Conservation (phyloP, 148 eudicot species). For the Rhododendron kiyosumense region DNA sequence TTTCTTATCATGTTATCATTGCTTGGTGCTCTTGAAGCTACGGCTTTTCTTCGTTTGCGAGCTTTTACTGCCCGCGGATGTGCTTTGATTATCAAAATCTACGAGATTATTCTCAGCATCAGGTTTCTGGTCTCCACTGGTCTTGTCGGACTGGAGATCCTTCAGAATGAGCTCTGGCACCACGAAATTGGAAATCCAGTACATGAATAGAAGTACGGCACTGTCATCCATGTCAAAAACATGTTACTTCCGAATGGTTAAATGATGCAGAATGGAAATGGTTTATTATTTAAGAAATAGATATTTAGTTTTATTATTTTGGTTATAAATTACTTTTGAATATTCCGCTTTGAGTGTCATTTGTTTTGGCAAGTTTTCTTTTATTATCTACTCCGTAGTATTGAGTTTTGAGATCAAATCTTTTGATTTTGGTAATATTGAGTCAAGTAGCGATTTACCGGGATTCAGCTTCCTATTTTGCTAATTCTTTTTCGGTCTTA, state of each 20-base stretch:
- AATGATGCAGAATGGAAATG: no score
- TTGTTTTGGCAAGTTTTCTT: no score
- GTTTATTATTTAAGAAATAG: no score
- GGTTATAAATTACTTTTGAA: no score
- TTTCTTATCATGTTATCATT: not conserved
- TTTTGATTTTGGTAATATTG: no score
- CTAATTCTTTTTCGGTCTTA: no score
- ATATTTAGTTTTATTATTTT: no score
- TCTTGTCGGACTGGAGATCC: constrained; percentile 21
- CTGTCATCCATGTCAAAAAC: constrained; percentile 20
- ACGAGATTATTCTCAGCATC: not conserved
- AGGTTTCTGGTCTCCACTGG: constrained; percentile 11
- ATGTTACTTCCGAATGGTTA: not conserved
- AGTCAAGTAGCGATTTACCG: no score
- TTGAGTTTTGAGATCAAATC: no score
- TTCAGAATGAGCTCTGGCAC: constrained; percentile 34
- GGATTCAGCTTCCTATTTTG: no score
- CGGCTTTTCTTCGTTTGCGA: not conserved
- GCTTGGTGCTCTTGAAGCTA: constrained; percentile 1
- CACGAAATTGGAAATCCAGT: constrained; percentile 46
- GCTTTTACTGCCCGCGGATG: not conserved
- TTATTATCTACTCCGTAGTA: no score
- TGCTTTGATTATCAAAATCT: not conserved
- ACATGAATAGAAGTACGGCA: constrained; percentile 24
- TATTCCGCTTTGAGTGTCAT: no score